Percentiles rank a stretch among this genome's conserved stretches.
Conservation (phyloP, 2,329 filamentous ascomycete genomes). For the Clathrospora elynae region DNA sequence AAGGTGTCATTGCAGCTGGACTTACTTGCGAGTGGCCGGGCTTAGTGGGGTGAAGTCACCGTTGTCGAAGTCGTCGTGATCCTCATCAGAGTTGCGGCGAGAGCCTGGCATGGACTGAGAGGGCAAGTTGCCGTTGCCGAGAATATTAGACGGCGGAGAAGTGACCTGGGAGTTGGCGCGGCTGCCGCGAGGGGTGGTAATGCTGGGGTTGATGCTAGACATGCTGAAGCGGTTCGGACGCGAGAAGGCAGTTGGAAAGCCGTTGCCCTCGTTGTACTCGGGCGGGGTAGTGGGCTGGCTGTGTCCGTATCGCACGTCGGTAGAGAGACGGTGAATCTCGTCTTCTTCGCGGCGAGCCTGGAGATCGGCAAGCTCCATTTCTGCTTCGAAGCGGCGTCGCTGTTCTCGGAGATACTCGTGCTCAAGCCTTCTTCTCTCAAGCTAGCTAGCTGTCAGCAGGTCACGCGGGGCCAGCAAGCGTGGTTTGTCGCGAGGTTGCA, state of each 20-base stretch:
- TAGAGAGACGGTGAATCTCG: conserved; percentile 83
- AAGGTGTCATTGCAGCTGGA: conserved; percentile 14
- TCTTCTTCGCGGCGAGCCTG: conserved; percentile 82
- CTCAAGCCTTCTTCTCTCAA: conserved; percentile 91
- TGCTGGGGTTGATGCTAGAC: conserved; percentile 73
- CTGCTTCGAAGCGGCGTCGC: conserved; percentile 84
- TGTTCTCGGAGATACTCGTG: conserved; percentile 91
- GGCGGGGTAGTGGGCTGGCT: conserved; percentile 96
- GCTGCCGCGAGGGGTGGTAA: conserved; percentile 67
- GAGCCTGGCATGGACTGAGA: conserved; percentile 87
- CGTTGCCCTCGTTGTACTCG: conserved; percentile 80
- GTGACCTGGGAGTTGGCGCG: conserved; percentile 80
- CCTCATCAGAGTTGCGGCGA: conserved; percentile 83
- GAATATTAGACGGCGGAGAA: conserved; percentile 66
- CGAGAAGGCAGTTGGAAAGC: conserved; percentile 79
- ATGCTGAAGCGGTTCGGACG: conserved; percentile 87
- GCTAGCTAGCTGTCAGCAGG: conserved; percentile 58
- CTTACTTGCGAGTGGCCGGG: conserved; percentile 46
- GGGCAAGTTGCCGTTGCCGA: conserved; percentile 66
- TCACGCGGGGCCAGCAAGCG: conserved; percentile 23
- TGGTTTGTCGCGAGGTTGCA: conserved; percentile 21
- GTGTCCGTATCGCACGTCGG: conserved; percentile 75
- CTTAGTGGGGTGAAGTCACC: conserved; percentile 59
- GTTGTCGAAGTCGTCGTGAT: conserved; percentile 83
- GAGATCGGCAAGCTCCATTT: conserved; percentile 87